Evolutionary conservation across 192 early-diverging fungal species (phyloP), one percentile per base, ranked within the genome.

Genomic region (Mortierella claussenii): DNA sequence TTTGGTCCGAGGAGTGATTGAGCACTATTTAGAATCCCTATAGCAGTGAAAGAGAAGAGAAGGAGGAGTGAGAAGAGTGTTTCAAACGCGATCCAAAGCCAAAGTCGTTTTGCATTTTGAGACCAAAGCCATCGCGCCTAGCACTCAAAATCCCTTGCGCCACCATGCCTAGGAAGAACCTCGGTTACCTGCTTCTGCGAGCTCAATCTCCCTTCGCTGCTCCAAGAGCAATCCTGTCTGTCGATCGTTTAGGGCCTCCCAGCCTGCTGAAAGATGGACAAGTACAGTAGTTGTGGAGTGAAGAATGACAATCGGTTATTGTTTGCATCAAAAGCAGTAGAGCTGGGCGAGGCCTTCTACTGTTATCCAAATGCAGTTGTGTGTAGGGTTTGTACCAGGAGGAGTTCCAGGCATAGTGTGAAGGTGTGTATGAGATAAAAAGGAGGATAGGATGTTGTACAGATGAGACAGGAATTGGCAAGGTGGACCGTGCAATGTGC

Each of bases 121-220:
- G n/a, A n/a, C n/a, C n/a, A n/a, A n/a, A n/a, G n/a, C n/a, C n/a
- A n/a, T n/a, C n/a, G n/a, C n/a, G n/a, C n/a, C n/a, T n/a, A n/a
- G n/a, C n/a, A n/a, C n/a, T n/a, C n/a, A n/a, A n/a, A n/a, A n/a
- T n/a, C n/a, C n/a, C n/a, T n/a, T n/a, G n/a, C n/a, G n/a, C n/a
- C n/a, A n/a, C n/a, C n/a, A n/a, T n/a, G n/a, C n/a, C n/a, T n/a
- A n/a, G n/a, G n/a, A n/a, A n/a, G n/a, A n/a, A n/a, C n/a, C n/a
- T n/a, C n/a, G n/a, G n/a, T n/a, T 67, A 76, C 73, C 73, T 76
- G 64, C 55, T 76, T 76, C 73, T 57, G 62, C 59, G 15, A 62
- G 57, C 46, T 76, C 73, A 48, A 76, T 76, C 28, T 76, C 73
- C 20, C 53, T 52, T 10, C 59, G 49, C 45, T 76, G 73, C 28